Base-by-base conservation (phyloP, 2,329 filamentous ascomycete species). In the Paraphoma chrysanthemicola region DNA sequence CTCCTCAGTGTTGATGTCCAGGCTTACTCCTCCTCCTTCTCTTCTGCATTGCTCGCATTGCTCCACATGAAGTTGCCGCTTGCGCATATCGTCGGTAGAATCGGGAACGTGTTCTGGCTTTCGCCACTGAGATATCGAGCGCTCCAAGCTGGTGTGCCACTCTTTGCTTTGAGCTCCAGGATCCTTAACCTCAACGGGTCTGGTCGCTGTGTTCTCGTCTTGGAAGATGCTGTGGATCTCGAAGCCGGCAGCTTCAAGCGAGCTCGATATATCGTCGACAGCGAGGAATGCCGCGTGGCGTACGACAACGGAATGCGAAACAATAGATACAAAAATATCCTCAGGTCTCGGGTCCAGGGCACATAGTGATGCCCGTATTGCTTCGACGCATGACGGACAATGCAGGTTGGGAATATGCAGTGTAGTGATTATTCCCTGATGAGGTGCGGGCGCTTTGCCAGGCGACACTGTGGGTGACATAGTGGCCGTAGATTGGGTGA, bases 351-450 rank as follows among this genome's bases (percentile, higher is more conserved):
- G 77, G 69, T 81, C 56, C 72, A 85, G 74, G 6, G 67, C 63
- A 36, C 66, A 80, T 56, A 92, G 77, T 56, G 84, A 81, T 51
- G 83, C 79, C 68, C 86, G 82, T 69, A 93, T 91, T 63, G 83
- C 82, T 36, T 85, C 83, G 48, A 91, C 86, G 73, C 90, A 93
- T 57, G 89, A 90, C 12, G 89, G 87, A 78, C 90, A 92, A 77
- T 93, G 90, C n/a, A 93, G 82, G 74, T 93, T 92, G 59, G 83
- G 85, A 64, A 93, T 80, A 59, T 82, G 69, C 89, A 86, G 33
- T 1, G 86, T 88, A 16, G 66, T 73, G 31, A 68, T 60, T 53
- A 58, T 57, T 41, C 59, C 63, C 52, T 44, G 59, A 44, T 53
- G 57, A 28, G 57, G 53, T 33, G 57, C 48, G 51, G 41, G 64